Base-by-base conservation (phyloP, 495 filamentous ascomycete species). In the Talaromyces stipitatus region DNA sequence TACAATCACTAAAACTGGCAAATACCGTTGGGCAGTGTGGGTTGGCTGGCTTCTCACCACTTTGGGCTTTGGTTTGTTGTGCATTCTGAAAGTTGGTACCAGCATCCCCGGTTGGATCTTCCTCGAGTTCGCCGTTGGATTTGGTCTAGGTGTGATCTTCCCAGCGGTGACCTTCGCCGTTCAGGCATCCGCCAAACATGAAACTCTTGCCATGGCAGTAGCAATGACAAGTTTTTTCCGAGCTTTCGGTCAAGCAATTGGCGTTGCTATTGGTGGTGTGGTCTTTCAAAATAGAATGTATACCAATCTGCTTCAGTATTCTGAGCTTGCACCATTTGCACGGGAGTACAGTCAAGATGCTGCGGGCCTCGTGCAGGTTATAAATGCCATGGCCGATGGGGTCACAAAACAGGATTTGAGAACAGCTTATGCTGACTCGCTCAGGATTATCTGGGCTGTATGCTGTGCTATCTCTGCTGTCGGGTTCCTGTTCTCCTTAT, bases 251-350 rank as follows among this genome's bases (percentile, higher is more conserved):
- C 79, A 82, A 46, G 72, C 74, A 0, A 55, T 85, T 16, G 81
- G 82, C 3, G 75, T 84, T 20, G 81, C 81, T 3, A 66, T 84
- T 22, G 82, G 81, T 4, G 79, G 80, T 11, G 77, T 77, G 4
- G 71, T 82, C 4, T 88, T 87, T 66, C 81, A 86, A 63, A 85
- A 85, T 45, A 72, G 72, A 29, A 79, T 87, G 70, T 68, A 69
- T 20, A 41, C 51, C 1, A 79, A 81, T 27, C 56, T 87, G 1
- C 33, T 63, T 5, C 60, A 56, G 10, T 73, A 81, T 20, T 63
- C 74, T 2, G 65, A 63, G 3, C 67, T 84, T 23, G 74, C 70
- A 0, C 61, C 63, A 0, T 61, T 70, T 51, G 83, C 83, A 4
- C 68, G 56, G 11, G 64, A 67, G 8, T 82, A 82, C 54, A 77